These are phyloP conservation scores for Tricholoma bakamatsutake DNA, from an alignment of 768 basidiomycete genomes.

Conservation along the genomic window DNA sequence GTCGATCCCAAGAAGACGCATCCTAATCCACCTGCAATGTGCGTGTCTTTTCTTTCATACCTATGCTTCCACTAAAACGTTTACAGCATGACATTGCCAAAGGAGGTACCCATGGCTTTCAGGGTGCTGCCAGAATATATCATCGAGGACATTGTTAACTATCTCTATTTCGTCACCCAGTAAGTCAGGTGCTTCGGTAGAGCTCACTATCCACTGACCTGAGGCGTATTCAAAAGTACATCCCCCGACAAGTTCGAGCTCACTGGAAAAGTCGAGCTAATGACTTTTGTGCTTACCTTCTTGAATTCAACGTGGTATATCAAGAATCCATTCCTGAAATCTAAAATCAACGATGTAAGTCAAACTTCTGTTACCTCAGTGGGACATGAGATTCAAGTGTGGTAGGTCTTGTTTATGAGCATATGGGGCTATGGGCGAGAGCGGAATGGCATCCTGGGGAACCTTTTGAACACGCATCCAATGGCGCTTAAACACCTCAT, in stretches of 20 bases:
- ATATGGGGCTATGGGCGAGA: constrained; percentile 63
- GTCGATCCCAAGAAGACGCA: constrained; percentile 79
- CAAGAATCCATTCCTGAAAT: constrained; percentile 97
- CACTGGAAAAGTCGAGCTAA: constrained; percentile 78
- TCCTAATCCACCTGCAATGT: constrained; percentile 67
- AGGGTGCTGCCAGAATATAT: constrained; percentile 90
- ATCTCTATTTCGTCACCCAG: constrained; percentile 79
- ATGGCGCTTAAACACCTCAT: constrained; percentile 86
- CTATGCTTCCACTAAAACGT: not conserved
- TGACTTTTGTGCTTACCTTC: constrained; percentile 88
- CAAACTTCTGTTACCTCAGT: not conserved
- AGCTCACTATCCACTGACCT: not conserved
- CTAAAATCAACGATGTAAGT: constrained; percentile 88
- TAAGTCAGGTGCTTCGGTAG: constrained; percentile 28
- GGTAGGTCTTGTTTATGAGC: constrained; percentile 69
- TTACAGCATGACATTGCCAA: constrained; percentile 78
- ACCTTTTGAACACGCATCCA: constrained; percentile 77
- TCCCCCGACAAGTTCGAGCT: constrained; percentile 79
- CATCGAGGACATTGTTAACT: constrained; percentile 90
- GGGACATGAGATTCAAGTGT: constrained; percentile 2
- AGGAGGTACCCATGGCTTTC: constrained; percentile 81
- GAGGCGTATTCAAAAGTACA: constrained; percentile 30
- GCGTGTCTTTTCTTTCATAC: constrained; percentile 22
- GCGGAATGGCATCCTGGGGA: constrained; percentile 69
- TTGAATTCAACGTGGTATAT: constrained; percentile 94